phyloP scores from a whole-genome alignment of 2,329 filamentous ascomycete species.

The Aspergillus unguis region DNA sequence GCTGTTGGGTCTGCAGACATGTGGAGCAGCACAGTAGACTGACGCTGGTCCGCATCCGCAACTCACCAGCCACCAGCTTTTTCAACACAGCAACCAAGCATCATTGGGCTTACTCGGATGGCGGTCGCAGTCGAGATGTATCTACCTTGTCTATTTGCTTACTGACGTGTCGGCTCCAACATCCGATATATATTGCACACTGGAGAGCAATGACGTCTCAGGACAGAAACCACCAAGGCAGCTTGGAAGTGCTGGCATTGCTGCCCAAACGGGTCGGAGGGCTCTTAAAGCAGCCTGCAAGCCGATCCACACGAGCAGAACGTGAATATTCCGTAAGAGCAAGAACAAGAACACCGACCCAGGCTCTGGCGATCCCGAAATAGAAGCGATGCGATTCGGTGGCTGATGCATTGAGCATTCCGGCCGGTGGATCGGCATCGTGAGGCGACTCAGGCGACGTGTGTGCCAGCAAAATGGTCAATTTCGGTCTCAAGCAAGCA shows the following conservation, averaged over 20 bases:
- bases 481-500: no score
- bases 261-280: background rate
- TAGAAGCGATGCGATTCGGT: background rate
- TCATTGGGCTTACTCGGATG: background rate
- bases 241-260: background rate
- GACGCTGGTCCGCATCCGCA: background rate
- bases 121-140: background rate
- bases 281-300: background rate
- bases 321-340: no score
- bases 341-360: no score
- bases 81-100: background rate
- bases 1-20: no score
- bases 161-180: slow-evolving; percentile 8
- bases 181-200: background rate
- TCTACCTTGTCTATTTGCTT: background rate
- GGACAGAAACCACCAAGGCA: background rate
- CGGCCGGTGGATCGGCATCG: slow-evolving; percentile 1
- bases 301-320: no score
- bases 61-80: background rate
- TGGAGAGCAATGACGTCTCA: background rate
- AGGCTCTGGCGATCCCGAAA: background rate
- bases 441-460: background rate
- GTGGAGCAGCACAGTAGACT: no score
- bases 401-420: background rate
- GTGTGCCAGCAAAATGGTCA: background rate